Conservation (phyloP, 208 protist genomes). For the Tritrichomonas foetus region DNA sequence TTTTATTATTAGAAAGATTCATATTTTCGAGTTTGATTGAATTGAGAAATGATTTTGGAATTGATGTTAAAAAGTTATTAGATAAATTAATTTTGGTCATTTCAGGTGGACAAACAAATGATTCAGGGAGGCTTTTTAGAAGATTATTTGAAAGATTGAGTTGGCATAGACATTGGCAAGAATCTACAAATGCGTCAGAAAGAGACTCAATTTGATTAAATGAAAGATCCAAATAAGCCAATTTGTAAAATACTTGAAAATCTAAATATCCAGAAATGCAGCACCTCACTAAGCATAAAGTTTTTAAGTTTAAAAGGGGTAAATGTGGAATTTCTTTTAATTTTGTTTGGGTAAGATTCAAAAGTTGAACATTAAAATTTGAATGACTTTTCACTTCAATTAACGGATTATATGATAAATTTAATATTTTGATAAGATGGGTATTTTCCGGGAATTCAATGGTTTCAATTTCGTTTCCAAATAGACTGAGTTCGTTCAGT, state of each 20-base stretch:
- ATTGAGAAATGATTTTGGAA: background rate
- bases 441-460: background rate
- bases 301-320: too few relatives aligned
- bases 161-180: background rate
- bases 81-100: background rate
- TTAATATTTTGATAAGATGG: background rate
- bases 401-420: background rate
- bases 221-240: background rate
- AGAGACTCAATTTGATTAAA: background rate
- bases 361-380: background rate
- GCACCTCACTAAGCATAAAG: background rate
- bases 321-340: background rate
- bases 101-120: background rate
- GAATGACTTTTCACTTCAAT: background rate
- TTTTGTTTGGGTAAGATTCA: background rate
- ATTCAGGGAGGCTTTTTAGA: background rate
- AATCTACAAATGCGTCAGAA: background rate
- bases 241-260: background rate
- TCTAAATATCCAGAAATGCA: background rate
- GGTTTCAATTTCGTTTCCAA: background rate
- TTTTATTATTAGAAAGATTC: background rate
- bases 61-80: background rate
- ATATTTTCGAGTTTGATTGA: background rate
- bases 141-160: background rate
- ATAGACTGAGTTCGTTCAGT: background rate